phyloP scores from a whole-genome alignment of 371 early-diverging fungal genomes.

The Rhizopus sp. region DNA sequence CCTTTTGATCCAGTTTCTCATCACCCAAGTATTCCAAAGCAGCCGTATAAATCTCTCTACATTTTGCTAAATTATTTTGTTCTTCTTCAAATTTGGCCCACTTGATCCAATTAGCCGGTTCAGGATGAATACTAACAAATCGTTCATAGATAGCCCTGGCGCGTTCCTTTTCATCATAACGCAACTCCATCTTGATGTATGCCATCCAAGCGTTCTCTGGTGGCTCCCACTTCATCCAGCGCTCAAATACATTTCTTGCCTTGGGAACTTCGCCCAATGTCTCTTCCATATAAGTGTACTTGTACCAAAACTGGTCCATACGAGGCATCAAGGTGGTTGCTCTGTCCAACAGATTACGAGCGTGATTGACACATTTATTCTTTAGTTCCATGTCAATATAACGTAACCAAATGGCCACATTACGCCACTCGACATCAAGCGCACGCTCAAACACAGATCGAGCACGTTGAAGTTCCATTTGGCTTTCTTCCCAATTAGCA shows the following conservation, averaged over 20 bases:
- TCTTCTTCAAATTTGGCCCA: conserved; percentile 96
- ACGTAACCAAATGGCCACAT: conserved; percentile 86
- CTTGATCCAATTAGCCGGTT: conserved; percentile 95
- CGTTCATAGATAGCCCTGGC: conserved; percentile 84
- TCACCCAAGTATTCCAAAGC: conserved; percentile 91
- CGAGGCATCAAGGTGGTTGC: conserved; percentile 90
- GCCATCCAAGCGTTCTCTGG: conserved; percentile 91
- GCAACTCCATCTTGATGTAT: conserved; percentile 91
- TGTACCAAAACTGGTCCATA: conserved; percentile 96
- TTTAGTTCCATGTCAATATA: conserved; percentile 98
- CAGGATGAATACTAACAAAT: conserved; percentile 88
- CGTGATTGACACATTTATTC: conserved; percentile 87
- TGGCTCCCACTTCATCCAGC: conserved; percentile 99
- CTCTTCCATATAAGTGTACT: conserved; percentile 98
- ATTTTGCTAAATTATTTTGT: conserved; percentile 70
- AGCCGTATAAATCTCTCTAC: conserved; percentile 82
- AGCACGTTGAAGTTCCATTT: conserved; percentile 83
- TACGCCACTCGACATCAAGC: conserved; percentile 85
- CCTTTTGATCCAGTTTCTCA: conserved; percentile 85
- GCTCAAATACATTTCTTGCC: conserved; percentile 92
- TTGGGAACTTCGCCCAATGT: conserved; percentile 88
- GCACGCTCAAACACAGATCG: conserved; percentile 93
- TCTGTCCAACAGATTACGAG: conserved; percentile 93
- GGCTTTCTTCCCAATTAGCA: conserved; percentile 94
- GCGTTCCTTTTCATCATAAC: conserved; percentile 84